Evolutionary conservation across 306 rosid species (phyloP).

Genomic region (Sesbania bispinosa): DNA sequence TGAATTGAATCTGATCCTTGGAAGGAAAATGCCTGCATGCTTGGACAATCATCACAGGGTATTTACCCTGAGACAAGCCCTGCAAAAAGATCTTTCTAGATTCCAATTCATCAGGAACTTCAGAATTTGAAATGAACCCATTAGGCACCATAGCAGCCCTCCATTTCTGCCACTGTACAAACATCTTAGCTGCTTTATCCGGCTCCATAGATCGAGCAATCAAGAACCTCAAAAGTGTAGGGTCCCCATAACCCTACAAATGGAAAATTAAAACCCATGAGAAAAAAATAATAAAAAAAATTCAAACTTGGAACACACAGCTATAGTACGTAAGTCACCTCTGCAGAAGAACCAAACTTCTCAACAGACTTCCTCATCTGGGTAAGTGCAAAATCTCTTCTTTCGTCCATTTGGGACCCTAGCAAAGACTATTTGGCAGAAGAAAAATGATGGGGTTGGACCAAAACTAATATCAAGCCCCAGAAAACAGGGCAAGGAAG

Average conservation of each 20-base stretch:
- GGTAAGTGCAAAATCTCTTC: slow-evolving; percentile 38
- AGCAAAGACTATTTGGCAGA: background rate
- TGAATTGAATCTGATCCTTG: slow-evolving; percentile 77
- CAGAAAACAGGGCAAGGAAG: background rate
- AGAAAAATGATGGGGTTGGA: background rate
- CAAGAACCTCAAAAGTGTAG: slow-evolving; percentile 78
- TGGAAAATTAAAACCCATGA: background rate
- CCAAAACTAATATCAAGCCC: background rate
- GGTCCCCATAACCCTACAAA: slow-evolving; percentile 58
- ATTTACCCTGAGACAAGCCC: slow-evolving; percentile 54
- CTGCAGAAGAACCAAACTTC: slow-evolving; percentile 68
- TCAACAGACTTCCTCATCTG: slow-evolving; percentile 61
- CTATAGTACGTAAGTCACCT: no score
- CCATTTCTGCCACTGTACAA: slow-evolving; percentile 83
- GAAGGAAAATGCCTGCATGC: slow-evolving; percentile 64
- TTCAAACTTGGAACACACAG: background rate
- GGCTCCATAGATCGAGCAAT: slow-evolving; percentile 83
- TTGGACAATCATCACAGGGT: slow-evolving; percentile 56
- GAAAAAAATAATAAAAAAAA: background rate
- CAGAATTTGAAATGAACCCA: slow-evolving; percentile 68
- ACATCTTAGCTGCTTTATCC: slow-evolving; percentile 82
- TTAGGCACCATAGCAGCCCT: slow-evolving; percentile 64
- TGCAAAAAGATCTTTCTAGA: slow-evolving; percentile 65
- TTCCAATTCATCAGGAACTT: slow-evolving; percentile 64
- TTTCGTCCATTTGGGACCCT: slow-evolving; percentile 43